Evolutionary conservation across 371 early-diverging fungal species (phyloP), one percentile per base, ranked within the genome.

Genomic region (Rhizopus arrhizus): DNA sequence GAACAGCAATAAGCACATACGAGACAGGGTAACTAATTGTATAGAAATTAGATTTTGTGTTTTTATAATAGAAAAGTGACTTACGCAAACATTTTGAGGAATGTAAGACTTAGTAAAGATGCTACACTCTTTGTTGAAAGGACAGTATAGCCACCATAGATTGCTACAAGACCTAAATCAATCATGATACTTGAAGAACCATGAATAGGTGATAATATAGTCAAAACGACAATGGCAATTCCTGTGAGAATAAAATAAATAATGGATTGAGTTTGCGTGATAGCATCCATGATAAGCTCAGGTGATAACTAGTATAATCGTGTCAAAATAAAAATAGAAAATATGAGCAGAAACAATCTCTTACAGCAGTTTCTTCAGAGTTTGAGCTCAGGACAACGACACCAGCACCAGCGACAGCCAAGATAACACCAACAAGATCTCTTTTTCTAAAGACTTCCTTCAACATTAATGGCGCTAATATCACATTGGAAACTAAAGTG

Each of bases 141-240:
- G 3, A 91, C 91, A 22, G 91, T 91, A 73, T 86, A 91, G 59
- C 90, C 90, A 63, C 91, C 91, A 73, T 84, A 89, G 45, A 91
- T 80, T 13, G 89, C 90, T 16, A 88, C 91, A 40, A 90, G 65
- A 2, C 80, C 80, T 8, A 91, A 68, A 63, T 91, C 91, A 57
- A 91, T 79, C 69, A 88, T 75, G 53, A 89, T 88, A 59, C 82
- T 82, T 22, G 75, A 66, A 29, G 77, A 50, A 3, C 89, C 91
- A 64, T 81, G 78, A 11, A 72, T 62, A 43, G 85, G 80, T 13
- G 87, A 87, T 10, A 85, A 49, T 11, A 75, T 65, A 1, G 78
- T 79, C 22, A 88, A 66, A 3, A 69, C 47, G 4, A 64, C 59
- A 10, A 86, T 68, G 35, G 72, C 53, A 5, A 69, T 55, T 11